These are phyloP conservation scores for Phlyctochytrium arcticum DNA, from an alignment of 192 early-diverging fungal genomes.

Conservation along the genomic window DNA sequence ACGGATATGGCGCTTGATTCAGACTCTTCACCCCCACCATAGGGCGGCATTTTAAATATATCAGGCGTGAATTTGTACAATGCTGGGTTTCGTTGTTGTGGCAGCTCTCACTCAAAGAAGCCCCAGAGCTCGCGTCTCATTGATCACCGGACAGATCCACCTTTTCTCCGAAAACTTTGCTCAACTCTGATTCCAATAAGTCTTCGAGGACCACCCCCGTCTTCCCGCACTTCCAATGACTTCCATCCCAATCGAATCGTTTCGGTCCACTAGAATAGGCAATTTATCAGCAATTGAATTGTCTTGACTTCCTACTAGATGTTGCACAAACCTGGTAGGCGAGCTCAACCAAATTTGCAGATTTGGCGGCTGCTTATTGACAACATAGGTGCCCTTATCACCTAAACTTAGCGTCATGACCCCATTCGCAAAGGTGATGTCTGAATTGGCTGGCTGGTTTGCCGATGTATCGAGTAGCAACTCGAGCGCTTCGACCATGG, in stretches of 20 bases:
- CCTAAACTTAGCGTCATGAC: conserved; percentile 87
- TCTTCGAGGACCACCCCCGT: conserved; percentile 65
- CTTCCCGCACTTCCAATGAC: conserved; percentile 72
- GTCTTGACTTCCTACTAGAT: not conserved
- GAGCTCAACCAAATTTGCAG: conserved; percentile 98
- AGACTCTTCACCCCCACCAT: no score
- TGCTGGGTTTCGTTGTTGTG: no score
- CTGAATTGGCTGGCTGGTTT: no score
- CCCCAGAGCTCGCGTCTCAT: no score
- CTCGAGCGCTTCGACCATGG: no score
- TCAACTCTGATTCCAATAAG: conserved; percentile 65
- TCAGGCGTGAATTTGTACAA: no score
- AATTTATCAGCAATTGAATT: not conserved
- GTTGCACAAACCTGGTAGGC: conserved; percentile 47
- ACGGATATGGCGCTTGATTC: no score
- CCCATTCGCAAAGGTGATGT: conserved; percentile 41
- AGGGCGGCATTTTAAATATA: no score
- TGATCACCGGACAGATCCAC: no score
- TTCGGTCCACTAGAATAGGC: conserved; percentile 68
- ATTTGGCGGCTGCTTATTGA: conserved; percentile 99
- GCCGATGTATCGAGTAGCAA: no score
- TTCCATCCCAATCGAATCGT: conserved; percentile 70
- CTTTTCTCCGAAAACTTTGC: no score
- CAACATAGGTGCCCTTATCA: conserved; percentile 78
- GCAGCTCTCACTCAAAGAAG: no score